Evolutionary conservation across 805 yeast genomes (phyloP), one percentile per base, ranked within the genome.

Genomic region (Tetrapisispora pingtungensis): DNA sequence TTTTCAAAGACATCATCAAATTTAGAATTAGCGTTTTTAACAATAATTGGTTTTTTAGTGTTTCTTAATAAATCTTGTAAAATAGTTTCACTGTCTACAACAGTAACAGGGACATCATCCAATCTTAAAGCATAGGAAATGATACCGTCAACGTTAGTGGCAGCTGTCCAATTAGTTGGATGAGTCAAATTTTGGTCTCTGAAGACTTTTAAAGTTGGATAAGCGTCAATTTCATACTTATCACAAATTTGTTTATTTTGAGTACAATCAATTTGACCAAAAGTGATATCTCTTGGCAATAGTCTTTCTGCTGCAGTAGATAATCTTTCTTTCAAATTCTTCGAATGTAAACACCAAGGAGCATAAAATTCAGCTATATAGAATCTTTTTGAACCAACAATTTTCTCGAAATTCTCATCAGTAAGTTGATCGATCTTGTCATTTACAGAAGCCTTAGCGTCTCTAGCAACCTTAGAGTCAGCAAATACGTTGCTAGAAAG

Each of bases 271-370:
- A 81, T 87, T 37, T 73, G 66, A 31, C 66, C 61, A 31, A 64
- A 57, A 36, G 61, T 64, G n/a, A 67, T 55, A 40, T 67, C 67
- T 48, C 77, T 78, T 33, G 55, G 56, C 61, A 81, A 77, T 68
- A 84, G 77, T 24, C 84, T 75, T 66, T 83, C 84, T 40, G 95
- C 95, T 40, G 95, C 95, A 53, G 73, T 65, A 40, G 77, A 68
- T 52, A 74, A 82, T 64, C 86, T 80, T 18, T 94, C 94, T 8
- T 85, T 90, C 49, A 86, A 66, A 41, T 74, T 74, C 72, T 87
- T 84, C 70, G 97, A 89, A 70, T 89, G 90, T 10, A 96, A 95
- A 72, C 96, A 89, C 97, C 97, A 89, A 62, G 97, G 95, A 12
- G 94, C 94, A 63, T 81, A 85, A 67, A 86, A 86, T 66, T 86